Conservation (phyloP, 148 eudicot genomes). For the Vaccinium macrocarpon region DNA sequence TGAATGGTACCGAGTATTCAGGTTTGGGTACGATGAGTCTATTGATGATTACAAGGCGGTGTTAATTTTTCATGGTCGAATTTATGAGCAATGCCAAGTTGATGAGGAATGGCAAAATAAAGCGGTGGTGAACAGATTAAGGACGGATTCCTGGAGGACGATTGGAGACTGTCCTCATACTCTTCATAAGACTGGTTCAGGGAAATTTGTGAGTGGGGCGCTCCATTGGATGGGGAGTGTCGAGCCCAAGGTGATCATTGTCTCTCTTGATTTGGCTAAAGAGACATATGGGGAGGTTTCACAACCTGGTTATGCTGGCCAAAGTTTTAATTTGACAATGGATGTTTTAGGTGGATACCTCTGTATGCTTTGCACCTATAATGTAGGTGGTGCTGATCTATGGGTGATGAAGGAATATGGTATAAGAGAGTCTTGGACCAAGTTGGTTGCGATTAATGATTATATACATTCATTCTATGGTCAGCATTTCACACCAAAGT, state of each 20-base stretch:
- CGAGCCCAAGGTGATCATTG: background rate
- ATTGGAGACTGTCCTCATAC: background rate
- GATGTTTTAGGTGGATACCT: background rate
- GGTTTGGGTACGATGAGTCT: constrained; percentile 32
- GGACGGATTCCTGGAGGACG: background rate
- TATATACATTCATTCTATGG: too few relatives aligned
- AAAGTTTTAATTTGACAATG: background rate
- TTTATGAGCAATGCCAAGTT: too few relatives aligned
- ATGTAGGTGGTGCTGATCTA: too few relatives aligned
- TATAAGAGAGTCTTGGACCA: background rate
- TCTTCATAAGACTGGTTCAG: background rate
- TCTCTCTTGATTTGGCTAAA: background rate
- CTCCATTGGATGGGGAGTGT: background rate
- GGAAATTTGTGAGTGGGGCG: background rate
- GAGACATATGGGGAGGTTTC: too few relatives aligned
- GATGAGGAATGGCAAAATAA: too few relatives aligned
- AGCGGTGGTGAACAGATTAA: too few relatives aligned
- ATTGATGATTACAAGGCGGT: constrained; percentile 33
- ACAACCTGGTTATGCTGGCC: too few relatives aligned
- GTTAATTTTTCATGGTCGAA: background rate
- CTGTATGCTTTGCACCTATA: too few relatives aligned
- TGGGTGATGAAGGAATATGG: background rate
- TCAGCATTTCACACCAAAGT: too few relatives aligned
- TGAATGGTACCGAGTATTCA: background rate
- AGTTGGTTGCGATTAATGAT: background rate